Percentiles rank a stretch among this genome's conserved stretches.
phyloP scores from a whole-genome alignment of 2,329 filamentous ascomycete genomes.

The Diaporthe eres region DNA sequence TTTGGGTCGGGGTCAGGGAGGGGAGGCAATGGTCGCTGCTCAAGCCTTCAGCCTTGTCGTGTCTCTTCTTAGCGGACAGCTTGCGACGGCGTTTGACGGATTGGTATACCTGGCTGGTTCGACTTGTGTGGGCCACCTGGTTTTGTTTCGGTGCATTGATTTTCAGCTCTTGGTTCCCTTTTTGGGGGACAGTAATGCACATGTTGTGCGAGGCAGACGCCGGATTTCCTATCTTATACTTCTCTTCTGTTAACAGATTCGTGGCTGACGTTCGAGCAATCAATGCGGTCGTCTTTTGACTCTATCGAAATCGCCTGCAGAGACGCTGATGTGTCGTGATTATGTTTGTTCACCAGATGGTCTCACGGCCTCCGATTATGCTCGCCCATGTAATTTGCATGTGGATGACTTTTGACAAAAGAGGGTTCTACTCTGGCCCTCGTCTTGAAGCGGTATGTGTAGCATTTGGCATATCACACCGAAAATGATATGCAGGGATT shows the following conservation, averaged over 20 bases:
- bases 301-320: background rate
- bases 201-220: constrained; percentile 22
- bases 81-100: constrained; percentile 37
- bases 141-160: background rate
- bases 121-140: background rate
- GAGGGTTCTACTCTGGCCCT: rapidly evolving
- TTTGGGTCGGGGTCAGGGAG: background rate
- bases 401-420: background rate
- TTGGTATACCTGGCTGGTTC: background rate
- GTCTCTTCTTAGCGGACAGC: background rate
- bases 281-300: constrained; percentile 1
- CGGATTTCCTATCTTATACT: constrained; percentile 13
- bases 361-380: background rate
- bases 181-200: constrained; percentile 14
- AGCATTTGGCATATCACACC: background rate
- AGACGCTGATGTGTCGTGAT: background rate
- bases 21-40: background rate
- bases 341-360: no score
- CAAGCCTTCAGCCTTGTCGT: background rate
- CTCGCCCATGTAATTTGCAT: background rate
- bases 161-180: background rate
- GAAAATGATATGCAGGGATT: background rate
- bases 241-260: constrained; percentile 12
- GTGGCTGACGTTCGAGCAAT: background rate
- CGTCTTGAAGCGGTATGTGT: background rate